Evolutionary conservation across 1,139 yeast species (phyloP).

Genomic region (Geotrichum histeridarum): DNA sequence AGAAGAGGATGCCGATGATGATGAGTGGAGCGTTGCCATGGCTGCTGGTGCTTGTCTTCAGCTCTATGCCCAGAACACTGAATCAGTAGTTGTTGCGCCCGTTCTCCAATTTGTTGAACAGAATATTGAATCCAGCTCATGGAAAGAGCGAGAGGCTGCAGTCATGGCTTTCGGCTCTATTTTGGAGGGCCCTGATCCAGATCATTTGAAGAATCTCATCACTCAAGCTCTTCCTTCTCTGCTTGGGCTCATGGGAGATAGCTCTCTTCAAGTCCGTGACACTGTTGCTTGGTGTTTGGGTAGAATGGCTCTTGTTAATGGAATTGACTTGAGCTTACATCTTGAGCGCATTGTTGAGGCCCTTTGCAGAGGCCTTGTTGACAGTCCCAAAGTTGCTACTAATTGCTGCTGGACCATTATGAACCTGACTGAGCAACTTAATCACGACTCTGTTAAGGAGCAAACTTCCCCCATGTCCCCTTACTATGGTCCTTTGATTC

Average conservation of each 20-base stretch:
- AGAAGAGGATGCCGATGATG: conserved; percentile 88
- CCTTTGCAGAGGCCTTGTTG: conserved; percentile 68
- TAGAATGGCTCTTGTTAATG: conserved; percentile 84
- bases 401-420: conserved; percentile 97
- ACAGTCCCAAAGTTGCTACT: conserved; percentile 87
- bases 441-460: conserved; percentile 50
- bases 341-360: conserved; percentile 70
- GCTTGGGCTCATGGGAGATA: conserved; percentile 65
- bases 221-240: conserved; percentile 80
- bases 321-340: conserved; percentile 60
- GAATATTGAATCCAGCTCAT: conserved; percentile 54
- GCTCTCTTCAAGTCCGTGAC: conserved; percentile 79
- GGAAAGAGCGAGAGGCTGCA: conserved; percentile 95
- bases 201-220: conserved; percentile 60
- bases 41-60: conserved; percentile 98
- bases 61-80: conserved; percentile 85
- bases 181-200: conserved; percentile 86
- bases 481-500: conserved; percentile 64
- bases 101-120: conserved; percentile 77
- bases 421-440: conserved; percentile 81
- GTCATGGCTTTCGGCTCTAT: conserved; percentile 98
- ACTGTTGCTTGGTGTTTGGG: conserved; percentile 99
- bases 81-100: conserved; percentile 78
- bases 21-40: conserved; percentile 97
- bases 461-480: conserved; percentile 65